Percentiles rank a stretch among this genome's conserved stretches.
Conservation (phyloP, 768 basidiomycete genomes). For the Tricholoma matsutake region DNA sequence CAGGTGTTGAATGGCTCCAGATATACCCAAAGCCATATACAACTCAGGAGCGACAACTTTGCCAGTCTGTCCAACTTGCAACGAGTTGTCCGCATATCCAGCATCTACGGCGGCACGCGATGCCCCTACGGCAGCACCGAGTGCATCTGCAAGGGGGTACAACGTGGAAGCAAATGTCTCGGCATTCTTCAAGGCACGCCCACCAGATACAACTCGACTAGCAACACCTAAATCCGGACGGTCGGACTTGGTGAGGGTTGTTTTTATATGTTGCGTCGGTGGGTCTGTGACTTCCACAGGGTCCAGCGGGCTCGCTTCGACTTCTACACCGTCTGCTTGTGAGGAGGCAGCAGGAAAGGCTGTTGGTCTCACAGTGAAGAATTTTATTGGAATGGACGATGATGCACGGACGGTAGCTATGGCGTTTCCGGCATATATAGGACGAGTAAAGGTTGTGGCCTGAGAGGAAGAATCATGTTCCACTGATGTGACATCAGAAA, state of each 20-base stretch:
- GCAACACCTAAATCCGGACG: constrained; percentile 91
- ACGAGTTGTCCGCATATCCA: constrained; percentile 95
- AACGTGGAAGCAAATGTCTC: constrained; percentile 87
- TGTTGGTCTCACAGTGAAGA: constrained; percentile 93
- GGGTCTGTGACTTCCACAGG: constrained; percentile 59
- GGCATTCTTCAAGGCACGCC: constrained; percentile 90
- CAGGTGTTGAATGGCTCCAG: constrained; percentile 97
- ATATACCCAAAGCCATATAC: constrained; percentile 96
- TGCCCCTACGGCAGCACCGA: constrained; percentile 97
- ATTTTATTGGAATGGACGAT: constrained; percentile 77
- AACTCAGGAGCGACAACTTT: constrained; percentile 97
- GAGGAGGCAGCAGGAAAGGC: constrained; percentile 72
- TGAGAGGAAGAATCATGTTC: constrained; percentile 68
- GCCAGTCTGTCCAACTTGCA: constrained; percentile 99
- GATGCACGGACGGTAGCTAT: constrained; percentile 86
- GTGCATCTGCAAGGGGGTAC: constrained; percentile 87
- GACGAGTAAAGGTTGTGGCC: constrained; percentile 84
- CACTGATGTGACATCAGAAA: constrained; percentile 87
- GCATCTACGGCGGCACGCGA: constrained; percentile 97
- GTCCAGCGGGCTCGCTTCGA: constrained; percentile 58
- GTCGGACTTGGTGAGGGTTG: constrained; percentile 83
- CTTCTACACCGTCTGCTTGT: constrained; percentile 47
- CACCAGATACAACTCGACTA: constrained; percentile 88
- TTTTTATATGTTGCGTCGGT: constrained; percentile 62
- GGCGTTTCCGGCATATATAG: constrained; percentile 98